phyloP scores from a whole-genome alignment of 768 basidiomycete genomes.

The Hortiboletus flavorubellus region DNA sequence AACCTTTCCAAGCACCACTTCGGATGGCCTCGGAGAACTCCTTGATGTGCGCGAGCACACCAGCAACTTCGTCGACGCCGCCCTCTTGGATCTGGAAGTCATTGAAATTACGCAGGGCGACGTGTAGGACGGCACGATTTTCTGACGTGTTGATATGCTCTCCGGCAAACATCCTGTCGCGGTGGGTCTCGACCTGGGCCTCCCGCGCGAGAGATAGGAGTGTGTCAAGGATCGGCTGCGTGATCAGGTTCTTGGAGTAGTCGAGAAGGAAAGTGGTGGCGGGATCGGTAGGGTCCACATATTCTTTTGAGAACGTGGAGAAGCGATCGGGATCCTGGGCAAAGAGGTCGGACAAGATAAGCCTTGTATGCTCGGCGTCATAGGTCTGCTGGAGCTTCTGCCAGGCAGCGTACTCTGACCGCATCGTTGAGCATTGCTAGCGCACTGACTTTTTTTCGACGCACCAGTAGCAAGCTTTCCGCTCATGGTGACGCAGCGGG shows the following conservation, averaged over 20 bases:
- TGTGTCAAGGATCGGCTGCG: constrained; percentile 72
- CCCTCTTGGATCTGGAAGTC: constrained; percentile 78
- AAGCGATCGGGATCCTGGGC: constrained; percentile 85
- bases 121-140: constrained; percentile 93
- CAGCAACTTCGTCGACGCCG: constrained; percentile 78
- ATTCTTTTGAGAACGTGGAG: constrained; percentile 76
- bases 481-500: constrained; percentile 43
- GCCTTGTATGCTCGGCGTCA: constrained; percentile 63
- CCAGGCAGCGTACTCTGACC: constrained; percentile 83
- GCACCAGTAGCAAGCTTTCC: constrained; percentile 62
- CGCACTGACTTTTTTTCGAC: background rate
- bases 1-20: constrained; percentile 91
- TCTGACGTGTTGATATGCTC: constrained; percentile 99
- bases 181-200: constrained; percentile 76
- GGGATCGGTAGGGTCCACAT: constrained; percentile 62
- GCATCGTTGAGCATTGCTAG: background rate
- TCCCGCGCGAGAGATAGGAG: constrained; percentile 82
- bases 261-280: constrained; percentile 85
- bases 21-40: constrained; percentile 83
- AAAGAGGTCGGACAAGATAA: constrained; percentile 92
- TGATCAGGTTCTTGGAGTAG: constrained; percentile 96
- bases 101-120: constrained; percentile 81
- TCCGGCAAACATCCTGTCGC: constrained; percentile 93
- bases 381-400: constrained; percentile 85
- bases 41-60: constrained; percentile 88